Evolutionary conservation across 1,139 yeast species (phyloP).

Genomic region (Yamadazyma epiphylla): DNA sequence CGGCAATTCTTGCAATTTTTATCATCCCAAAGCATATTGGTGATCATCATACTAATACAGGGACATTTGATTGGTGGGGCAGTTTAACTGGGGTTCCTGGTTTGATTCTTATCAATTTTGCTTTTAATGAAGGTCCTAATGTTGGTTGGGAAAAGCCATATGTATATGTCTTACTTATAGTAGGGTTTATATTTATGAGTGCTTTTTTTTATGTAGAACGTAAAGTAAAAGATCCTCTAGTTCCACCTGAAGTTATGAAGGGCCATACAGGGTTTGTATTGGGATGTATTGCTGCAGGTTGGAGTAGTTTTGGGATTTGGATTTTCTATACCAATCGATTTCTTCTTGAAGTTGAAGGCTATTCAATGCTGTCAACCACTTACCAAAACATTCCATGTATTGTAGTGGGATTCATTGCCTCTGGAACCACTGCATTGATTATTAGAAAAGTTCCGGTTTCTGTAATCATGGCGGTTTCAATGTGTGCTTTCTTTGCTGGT

Average conservation of each 20-base stretch:
- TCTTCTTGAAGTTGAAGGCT: conserved; percentile 25
- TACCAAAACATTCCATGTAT: conserved; percentile 38
- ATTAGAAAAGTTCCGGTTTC: conserved; percentile 37
- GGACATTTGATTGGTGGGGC: conserved; percentile 41
- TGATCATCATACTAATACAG: conserved; percentile 12
- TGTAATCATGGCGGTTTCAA: conserved; percentile 39
- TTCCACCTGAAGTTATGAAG: conserved; percentile 40
- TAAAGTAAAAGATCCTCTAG: conserved; percentile 38
- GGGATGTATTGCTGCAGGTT: conserved; percentile 51
- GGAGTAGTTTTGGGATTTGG: conserved; percentile 64
- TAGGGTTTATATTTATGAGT: conserved; percentile 37
- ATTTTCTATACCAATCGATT: conserved; percentile 41
- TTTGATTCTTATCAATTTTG: conserved; percentile 49
- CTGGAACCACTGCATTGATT: conserved; percentile 37
- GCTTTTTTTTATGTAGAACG: conserved; percentile 35
- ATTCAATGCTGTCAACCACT: conserved; percentile 31
- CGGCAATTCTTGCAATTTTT: conserved; percentile 28
- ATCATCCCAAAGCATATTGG: conserved; percentile 41
- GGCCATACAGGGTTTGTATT: conserved; percentile 44
- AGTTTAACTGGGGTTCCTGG: conserved; percentile 34
- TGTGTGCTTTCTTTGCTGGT: conserved; percentile 11
- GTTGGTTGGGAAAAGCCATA: conserved; percentile 53
- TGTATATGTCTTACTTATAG: conserved; percentile 46
- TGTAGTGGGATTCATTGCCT: conserved; percentile 44
- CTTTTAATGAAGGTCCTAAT: conserved; percentile 62